Evolutionary conservation across 1,284 basidiomycete genomes (phyloP), one percentile per base, ranked within the genome.

Genomic region (Singerocomus rubriflavus): DNA sequence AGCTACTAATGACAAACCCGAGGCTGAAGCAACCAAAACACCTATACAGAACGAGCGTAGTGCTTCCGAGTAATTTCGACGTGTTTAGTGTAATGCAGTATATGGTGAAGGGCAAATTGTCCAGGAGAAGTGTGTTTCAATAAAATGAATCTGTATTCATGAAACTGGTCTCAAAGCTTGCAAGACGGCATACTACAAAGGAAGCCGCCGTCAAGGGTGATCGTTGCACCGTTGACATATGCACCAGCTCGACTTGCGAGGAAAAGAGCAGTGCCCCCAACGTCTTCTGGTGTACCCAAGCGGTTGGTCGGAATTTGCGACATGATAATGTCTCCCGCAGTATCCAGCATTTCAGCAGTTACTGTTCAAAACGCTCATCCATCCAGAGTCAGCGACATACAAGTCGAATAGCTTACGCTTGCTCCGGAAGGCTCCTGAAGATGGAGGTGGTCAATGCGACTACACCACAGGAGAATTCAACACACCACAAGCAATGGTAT

Each of bases 401-500:
- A 8, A 48, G 32, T 12, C 17, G 29, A 37, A n/a, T 16, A 40
- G 60, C 70, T 46, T 55, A 80, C 79, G 73, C 66, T 77, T 79
- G 63, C 72, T 80, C 53, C 73, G 65, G 56, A 81, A 79, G 2
- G 76, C 73, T 4, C 78, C 72, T 76, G 48, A 11, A 36, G 26
- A 51, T 25, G 40, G 11, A 35, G 13, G 46, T 6, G 1, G 27
- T 16, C 16, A 27, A 44, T 37, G 13, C n/a, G 31, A 37, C 7
- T 14, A 25, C 25, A 41, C 26, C 16, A 8, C 33, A 32, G 17
- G 13, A 42, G 33, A 34, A 29, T 31, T 25, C 7, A 66, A 75
- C 58, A 63, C 65, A 66, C 82, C 85, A 51, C 83, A 83, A 2
- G 85, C 84, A 52, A 88, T 80, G 6, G 82, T 81, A 63, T 88